Base-by-base conservation (phyloP, 73 alveolate genomes). In the Stentor coeruleus region DNA sequence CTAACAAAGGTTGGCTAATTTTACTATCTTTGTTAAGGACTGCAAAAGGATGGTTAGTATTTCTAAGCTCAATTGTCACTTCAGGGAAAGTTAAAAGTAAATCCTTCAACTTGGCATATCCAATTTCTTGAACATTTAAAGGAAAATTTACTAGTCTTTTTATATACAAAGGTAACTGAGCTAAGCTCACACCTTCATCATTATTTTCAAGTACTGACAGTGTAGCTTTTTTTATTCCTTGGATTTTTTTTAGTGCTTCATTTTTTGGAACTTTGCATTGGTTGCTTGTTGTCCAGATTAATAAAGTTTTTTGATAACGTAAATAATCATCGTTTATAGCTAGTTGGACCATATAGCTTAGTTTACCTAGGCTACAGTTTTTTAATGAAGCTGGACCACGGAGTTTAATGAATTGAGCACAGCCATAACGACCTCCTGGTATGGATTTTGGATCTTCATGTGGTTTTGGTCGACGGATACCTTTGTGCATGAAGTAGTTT, bases 381-480 rank as follows among this genome's bases (percentile, higher is more conserved):
- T 84, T 74, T 36, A 90, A 79, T 31, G 31, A 66, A 20, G 14
- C 14, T 0, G 96, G 96, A 30, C 96, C 96, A 76, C 93, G 87
- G 38, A 82, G 38, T 81, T 90, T 90, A 11, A 90, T 83, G 57
- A 90, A 90, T 76, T 90, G 84, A 3, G 96, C 96, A 35, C 96
- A 90, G 30, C 96, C 96, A 82, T 90, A 90, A 74, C 96, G 82
- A 6, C 96, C 96, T 36, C 96, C 96, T 3, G 96, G 93, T 36
- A 90, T 90, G 1, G 96, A 92, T 82, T 91, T 72, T 3, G 38
- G 42, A 30, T 59, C 86, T 3, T 84, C 87, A 41, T 88, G 6
- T 14, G 6, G 6, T 57, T 11, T 20, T 60, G 39, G n/a, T n/a
- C n/a, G n/a, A n/a, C n/a, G n/a, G n/a, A n/a, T n/a, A n/a, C n/a